A percentile compares a stretch with the other conserved stretches of the same genome.
Conservation (phyloP, 805 yeast genomes). For the Suhomyces sp. region DNA sequence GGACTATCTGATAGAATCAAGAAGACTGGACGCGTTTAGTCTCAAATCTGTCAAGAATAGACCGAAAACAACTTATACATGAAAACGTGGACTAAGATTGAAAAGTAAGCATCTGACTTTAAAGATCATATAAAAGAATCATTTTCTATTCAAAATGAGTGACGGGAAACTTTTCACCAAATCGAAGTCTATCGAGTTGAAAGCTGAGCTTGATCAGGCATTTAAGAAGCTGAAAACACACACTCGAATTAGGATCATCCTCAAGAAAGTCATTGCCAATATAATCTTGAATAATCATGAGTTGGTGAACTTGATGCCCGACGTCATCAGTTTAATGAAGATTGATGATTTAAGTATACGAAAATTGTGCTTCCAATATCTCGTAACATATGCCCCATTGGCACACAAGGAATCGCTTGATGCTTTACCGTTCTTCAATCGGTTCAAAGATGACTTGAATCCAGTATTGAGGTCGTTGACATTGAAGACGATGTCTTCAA, state of each 20-base stretch:
- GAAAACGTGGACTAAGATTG: no score
- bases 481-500: constrained; percentile 59
- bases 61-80: no score
- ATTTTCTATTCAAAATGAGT: constrained; percentile 35
- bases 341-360: constrained; percentile 16
- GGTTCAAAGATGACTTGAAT: constrained; percentile 51
- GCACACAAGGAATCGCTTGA: constrained; percentile 56
- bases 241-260: constrained; percentile 32
- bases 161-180: constrained; percentile 41
- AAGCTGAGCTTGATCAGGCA: constrained; percentile 44
- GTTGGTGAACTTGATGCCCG: constrained; percentile 64
- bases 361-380: constrained; percentile 61
- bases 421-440: constrained; percentile 54
- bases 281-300: constrained; percentile 81
- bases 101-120: no score
- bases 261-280: constrained; percentile 79
- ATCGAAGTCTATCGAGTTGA: constrained; percentile 39
- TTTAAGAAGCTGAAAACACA: constrained; percentile 42
- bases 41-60: no score
- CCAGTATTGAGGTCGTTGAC: constrained; percentile 59
- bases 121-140: no score
- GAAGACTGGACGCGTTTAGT: no score
- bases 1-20: no score
- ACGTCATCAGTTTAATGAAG: constrained; percentile 12
- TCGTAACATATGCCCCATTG: constrained; percentile 58